phyloP scores from a whole-genome alignment of 169 alveolate genomes.

The Plasmodium vivax region DNA sequence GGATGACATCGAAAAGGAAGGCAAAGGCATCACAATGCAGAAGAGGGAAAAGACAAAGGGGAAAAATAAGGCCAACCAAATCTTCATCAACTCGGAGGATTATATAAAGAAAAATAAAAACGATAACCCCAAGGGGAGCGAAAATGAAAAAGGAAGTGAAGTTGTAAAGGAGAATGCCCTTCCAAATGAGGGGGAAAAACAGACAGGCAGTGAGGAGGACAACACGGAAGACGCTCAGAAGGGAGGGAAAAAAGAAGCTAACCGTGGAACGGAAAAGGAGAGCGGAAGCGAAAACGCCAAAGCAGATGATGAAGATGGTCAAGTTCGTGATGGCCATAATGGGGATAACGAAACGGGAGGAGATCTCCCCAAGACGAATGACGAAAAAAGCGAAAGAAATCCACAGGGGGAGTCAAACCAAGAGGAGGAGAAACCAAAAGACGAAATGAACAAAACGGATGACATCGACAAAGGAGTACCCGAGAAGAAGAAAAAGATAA shows the following conservation, averaged over 20 bases:
- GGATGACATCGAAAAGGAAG: constrained; percentile 49
- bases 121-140: background rate
- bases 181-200: background rate
- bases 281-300: background rate
- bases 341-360: background rate
- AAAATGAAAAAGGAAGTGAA: background rate
- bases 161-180: background rate
- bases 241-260: background rate
- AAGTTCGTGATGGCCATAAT: background rate
- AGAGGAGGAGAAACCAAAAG: background rate
- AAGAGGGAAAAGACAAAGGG: constrained; percentile 41
- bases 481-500: background rate
- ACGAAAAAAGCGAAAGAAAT: background rate
- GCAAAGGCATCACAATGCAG: background rate
- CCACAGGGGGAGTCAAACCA: background rate
- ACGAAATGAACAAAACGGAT: background rate
- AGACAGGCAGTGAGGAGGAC: background rate
- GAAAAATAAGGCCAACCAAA: background rate
- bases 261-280: background rate
- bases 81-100: constrained; percentile 32
- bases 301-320: background rate
- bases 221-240: background rate
- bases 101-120: constrained; percentile 26
- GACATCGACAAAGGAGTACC: background rate
- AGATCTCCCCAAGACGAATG: background rate